Percentiles rank a stretch among this genome's conserved stretches.
These are phyloP conservation scores for Xylaria multiplex DNA, from an alignment of 2,329 filamentous ascomycete species.

Conservation along the genomic window DNA sequence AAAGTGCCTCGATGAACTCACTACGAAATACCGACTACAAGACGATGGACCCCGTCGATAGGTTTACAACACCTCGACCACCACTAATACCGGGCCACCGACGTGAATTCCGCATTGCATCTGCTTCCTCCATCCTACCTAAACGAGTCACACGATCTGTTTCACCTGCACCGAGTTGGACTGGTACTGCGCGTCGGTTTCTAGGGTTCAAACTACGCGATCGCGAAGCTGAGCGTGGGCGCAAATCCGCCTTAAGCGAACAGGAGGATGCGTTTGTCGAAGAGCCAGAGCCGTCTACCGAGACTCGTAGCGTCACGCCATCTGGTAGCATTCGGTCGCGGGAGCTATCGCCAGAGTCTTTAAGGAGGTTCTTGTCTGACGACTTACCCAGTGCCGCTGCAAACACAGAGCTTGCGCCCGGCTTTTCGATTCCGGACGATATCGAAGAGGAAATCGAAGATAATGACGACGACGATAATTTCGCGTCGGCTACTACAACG, in stretches of 20 bases:
- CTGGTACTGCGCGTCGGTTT: conserved; percentile 57
- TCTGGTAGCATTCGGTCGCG: conserved; percentile 58
- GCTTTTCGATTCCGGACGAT: conserved; percentile 57
- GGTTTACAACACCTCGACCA: conserved; percentile 75
- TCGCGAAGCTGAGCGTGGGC: conserved; percentile 50
- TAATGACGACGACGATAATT: conserved; percentile 70
- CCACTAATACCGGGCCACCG: conserved; percentile 58
- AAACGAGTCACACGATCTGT: conserved; percentile 57
- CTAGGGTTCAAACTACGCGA: conserved; percentile 57
- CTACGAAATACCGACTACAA: conserved; percentile 68
- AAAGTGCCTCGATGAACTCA: conserved; percentile 74
- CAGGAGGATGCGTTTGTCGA: conserved; percentile 45
- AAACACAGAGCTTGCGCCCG: conserved; percentile 49
- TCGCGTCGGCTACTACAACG: conserved; percentile 62
- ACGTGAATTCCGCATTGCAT: conserved; percentile 49
- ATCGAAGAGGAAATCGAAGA: conserved; percentile 63
- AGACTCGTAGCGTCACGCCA: conserved; percentile 49
- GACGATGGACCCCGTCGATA: conserved; percentile 82
- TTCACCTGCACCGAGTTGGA: conserved; percentile 62
- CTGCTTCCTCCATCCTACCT: conserved; percentile 49
- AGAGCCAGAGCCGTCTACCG: conserved; percentile 45
- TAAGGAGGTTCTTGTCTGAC: conserved; percentile 62
- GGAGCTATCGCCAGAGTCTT: conserved; percentile 66
- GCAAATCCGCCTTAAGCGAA: conserved; percentile 42
- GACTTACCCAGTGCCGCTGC: conserved; percentile 52